Conservation (phyloP, 257 asterid species). For the Scutellaria barbata region DNA sequence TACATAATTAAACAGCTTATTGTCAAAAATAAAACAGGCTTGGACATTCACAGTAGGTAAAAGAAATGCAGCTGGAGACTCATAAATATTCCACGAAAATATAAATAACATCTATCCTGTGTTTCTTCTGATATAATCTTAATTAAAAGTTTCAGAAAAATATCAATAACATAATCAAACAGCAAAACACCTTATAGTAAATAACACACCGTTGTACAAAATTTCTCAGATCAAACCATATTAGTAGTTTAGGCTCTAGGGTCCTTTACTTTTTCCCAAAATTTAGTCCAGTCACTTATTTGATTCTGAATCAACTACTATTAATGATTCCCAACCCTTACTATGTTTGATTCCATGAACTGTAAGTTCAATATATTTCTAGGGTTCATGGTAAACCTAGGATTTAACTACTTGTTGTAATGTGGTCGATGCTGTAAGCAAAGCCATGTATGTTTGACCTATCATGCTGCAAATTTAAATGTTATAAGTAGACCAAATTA, state of each 20-base stretch:
- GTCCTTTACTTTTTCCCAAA: neutral
- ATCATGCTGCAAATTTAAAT: no score
- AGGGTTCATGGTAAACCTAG: no score
- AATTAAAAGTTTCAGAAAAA: slow-evolving; percentile 16
- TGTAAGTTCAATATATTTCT: no score
- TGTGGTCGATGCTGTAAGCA: no score
- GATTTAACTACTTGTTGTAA: no score
- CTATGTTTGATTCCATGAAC: neutral
- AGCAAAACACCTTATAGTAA: slow-evolving; percentile 1
- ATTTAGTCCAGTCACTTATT: neutral
- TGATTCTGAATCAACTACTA: slow-evolving; percentile 9
- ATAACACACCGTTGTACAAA: slow-evolving; percentile 1
- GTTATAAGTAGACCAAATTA: no score
- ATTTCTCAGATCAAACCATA: slow-evolving; percentile 16
- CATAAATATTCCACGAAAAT: neutral
- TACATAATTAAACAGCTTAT: neutral
- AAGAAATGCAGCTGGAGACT: slow-evolving; percentile 7
- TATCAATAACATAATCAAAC: slow-evolving; percentile 13
- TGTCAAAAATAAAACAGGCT: slow-evolving; percentile 9
- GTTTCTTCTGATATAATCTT: slow-evolving; percentile 4
- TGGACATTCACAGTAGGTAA: neutral
- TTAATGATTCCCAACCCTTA: neutral
- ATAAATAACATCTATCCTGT: neutral
- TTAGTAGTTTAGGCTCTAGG: neutral
- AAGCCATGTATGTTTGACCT: no score